Evolutionary conservation across 495 filamentous ascomycete genomes (phyloP).

Genomic region (Jackrogersella minutella): DNA sequence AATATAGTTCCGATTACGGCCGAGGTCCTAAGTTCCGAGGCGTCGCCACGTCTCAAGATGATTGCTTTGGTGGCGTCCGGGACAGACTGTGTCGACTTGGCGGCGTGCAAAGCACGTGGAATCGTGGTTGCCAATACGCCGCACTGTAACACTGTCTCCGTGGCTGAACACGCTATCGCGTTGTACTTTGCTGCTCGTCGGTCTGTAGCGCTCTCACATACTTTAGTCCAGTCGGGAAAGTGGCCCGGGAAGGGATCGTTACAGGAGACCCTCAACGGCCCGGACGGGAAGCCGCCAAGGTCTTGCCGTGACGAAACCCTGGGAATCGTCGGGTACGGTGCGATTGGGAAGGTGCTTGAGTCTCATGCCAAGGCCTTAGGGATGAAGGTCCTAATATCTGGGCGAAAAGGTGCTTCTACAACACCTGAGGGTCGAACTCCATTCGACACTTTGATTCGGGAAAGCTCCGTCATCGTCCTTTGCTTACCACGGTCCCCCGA

Average conservation of each 20-base stretch:
- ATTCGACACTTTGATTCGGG: constrained; percentile 56
- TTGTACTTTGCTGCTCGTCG: constrained; percentile 63
- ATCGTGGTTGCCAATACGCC: constrained; percentile 59
- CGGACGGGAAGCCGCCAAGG: constrained; percentile 50
- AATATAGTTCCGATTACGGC: constrained; percentile 52
- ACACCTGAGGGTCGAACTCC: constrained; percentile 50
- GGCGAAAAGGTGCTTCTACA: constrained; percentile 51
- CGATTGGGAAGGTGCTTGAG: constrained; percentile 54
- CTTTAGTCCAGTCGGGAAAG: constrained; percentile 43
- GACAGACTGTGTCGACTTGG: constrained; percentile 59
- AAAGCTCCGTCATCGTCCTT: constrained; percentile 59
- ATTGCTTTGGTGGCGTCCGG: constrained; percentile 62
- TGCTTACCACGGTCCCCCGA: constrained; percentile 54
- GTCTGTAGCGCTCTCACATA: constrained; percentile 52
- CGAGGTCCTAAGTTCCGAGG: constrained; percentile 47
- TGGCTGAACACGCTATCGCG: constrained; percentile 63
- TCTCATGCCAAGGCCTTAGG: constrained; percentile 49
- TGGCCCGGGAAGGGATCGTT: constrained; percentile 44
- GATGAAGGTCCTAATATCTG: constrained; percentile 62
- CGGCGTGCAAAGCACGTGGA: constrained; percentile 52
- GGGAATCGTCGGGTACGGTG: constrained; percentile 62
- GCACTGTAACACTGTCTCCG: constrained; percentile 57
- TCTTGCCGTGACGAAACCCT: constrained; percentile 53
- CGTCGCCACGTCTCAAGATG: constrained; percentile 51
- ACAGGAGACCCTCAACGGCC: constrained; percentile 39